Evolutionary conservation across 2,329 filamentous ascomycete genomes (phyloP).

Genomic region (Tolypocladium capitatum): DNA sequence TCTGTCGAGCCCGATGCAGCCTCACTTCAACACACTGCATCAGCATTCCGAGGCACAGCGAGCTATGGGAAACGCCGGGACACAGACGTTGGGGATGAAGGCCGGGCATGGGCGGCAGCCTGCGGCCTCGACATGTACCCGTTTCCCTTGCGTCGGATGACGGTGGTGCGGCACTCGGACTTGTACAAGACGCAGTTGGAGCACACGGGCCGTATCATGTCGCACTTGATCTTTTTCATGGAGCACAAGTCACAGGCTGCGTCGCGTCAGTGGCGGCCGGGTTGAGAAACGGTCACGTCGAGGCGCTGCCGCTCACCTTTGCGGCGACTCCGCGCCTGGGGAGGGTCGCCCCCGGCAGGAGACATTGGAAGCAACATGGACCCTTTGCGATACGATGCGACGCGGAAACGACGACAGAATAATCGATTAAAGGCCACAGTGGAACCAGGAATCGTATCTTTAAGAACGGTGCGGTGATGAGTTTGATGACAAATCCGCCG

Average conservation of each 20-base stretch:
- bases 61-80: too few relatives aligned
- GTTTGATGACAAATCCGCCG: too few relatives aligned
- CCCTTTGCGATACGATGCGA: too few relatives aligned
- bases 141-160: conserved; percentile 13
- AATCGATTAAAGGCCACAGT: too few relatives aligned
- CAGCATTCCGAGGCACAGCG: background rate
- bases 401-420: too few relatives aligned
- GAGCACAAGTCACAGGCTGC: conserved; percentile 30
- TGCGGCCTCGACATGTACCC: conserved; percentile 7
- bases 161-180: conserved; percentile 20
- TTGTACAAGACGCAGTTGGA: conserved; percentile 30
- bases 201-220: conserved; percentile 28
- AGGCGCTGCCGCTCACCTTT: too few relatives aligned
- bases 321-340: too few relatives aligned
- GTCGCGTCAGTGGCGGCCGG: background rate
- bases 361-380: too few relatives aligned
- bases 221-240: conserved; percentile 32
- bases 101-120: background rate
- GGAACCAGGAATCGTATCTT: too few relatives aligned
- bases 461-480: too few relatives aligned
- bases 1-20: conserved; percentile 6
- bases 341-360: too few relatives aligned
- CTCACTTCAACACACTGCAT: conserved; percentile 4
- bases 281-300: too few relatives aligned
- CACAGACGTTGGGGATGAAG: background rate